Percentiles rank a stretch among this genome's conserved stretches.
Evolutionary conservation across 2,329 filamentous ascomycete genomes (phyloP).

Genomic region (Truncatella angustata): DNA sequence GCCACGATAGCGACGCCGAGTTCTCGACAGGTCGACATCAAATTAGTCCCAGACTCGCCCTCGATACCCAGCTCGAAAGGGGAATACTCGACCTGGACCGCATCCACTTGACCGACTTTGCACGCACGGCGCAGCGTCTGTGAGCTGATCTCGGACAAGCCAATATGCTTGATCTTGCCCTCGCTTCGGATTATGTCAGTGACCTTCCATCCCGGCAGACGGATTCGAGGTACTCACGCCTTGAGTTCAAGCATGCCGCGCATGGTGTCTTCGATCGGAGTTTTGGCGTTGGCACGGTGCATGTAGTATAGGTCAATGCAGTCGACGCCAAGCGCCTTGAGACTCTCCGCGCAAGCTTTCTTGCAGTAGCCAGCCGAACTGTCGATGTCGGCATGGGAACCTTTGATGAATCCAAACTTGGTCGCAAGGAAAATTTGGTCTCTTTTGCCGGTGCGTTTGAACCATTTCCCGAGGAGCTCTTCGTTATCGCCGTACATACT

Average conservation of each 20-base stretch:
- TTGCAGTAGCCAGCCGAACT: constrained; percentile 39
- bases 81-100: constrained; percentile 53
- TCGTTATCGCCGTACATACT: constrained; percentile 44
- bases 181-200: constrained; percentile 28
- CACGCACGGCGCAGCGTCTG: constrained; percentile 47
- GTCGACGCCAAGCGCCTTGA: constrained; percentile 37
- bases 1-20: constrained; percentile 42
- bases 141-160: constrained; percentile 47
- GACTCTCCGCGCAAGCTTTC: constrained; percentile 36
- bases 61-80: constrained; percentile 50
- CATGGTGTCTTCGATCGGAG: constrained; percentile 48
- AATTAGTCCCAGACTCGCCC: constrained; percentile 28
- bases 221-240: constrained; percentile 18
- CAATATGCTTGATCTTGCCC: constrained; percentile 53
- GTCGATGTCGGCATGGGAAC: constrained; percentile 22
- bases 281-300: constrained; percentile 39
- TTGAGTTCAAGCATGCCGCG: constrained; percentile 42
- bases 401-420: constrained; percentile 41
- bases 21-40: constrained; percentile 44
- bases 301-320: constrained; percentile 46
- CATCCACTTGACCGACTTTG: constrained; percentile 45
- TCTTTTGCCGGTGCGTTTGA: constrained; percentile 40
- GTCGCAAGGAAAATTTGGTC: constrained; percentile 51
- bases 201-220: background rate
- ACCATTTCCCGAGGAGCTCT: constrained; percentile 47